Percentiles rank a stretch among this genome's conserved stretches.
Evolutionary conservation across 2,329 filamentous ascomycete species (phyloP).

Genomic region (Ophiostoma piceae): DNA sequence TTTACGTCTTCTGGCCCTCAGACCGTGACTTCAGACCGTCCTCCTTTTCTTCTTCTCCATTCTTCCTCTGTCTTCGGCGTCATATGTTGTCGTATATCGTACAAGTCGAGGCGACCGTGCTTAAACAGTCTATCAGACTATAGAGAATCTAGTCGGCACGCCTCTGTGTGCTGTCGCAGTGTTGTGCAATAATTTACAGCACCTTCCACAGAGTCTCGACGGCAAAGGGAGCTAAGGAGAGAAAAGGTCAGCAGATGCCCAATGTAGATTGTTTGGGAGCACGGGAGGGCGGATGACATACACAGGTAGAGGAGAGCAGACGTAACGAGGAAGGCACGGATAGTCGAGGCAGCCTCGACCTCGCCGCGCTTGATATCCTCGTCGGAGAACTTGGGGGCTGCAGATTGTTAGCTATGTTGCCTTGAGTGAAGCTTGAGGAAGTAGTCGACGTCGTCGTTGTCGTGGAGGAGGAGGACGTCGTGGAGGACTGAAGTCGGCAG

Average conservation of each 20-base stretch:
- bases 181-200: conserved; percentile 29
- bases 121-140: background rate
- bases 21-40: background rate
- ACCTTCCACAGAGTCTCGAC: conserved; percentile 44
- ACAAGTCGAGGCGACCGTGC: background rate
- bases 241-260: background rate
- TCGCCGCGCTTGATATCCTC: conserved; percentile 68
- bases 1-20: background rate
- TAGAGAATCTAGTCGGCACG: background rate
- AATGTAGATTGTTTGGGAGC: background rate
- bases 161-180: background rate
- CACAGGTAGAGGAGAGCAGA: conserved; percentile 70
- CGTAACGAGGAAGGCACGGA: conserved; percentile 62
- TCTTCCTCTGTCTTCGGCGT: background rate
- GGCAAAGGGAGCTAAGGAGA: conserved; percentile 50
- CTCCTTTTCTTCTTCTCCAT: background rate
- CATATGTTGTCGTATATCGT: background rate
- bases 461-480: background rate
- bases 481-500: too few species aligned
- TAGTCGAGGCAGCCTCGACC: conserved; percentile 59
- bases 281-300: conserved; percentile 42
- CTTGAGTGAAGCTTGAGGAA: background rate
- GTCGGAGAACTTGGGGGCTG: conserved; percentile 55
- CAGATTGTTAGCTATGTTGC: conserved; percentile 12
- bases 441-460: background rate